phyloP scores from a whole-genome alignment of 129 eudicot species.

The Solidago caesia region DNA sequence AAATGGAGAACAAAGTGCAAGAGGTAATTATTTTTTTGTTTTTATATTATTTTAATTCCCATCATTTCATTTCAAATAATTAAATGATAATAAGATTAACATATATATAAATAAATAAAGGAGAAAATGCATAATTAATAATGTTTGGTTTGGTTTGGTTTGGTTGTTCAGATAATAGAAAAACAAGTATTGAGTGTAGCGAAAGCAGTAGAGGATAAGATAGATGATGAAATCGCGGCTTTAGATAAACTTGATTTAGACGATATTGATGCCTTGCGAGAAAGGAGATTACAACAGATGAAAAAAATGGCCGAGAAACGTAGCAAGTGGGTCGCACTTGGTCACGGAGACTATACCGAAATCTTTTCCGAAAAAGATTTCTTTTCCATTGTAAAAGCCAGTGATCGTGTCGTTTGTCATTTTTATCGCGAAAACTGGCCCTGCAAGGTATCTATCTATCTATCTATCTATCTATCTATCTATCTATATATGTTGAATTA shows the following conservation, averaged over 20 bases:
- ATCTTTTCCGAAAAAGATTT: conserved; percentile 83
- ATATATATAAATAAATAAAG: too few species aligned
- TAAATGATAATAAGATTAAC: background rate
- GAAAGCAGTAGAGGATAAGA: conserved; percentile 86
- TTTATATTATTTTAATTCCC: background rate
- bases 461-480: too few species aligned
- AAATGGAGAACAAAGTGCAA: conserved; percentile 68
- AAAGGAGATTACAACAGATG: conserved; percentile 88
- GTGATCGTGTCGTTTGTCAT: conserved; percentile 97
- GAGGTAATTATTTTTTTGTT: conserved; percentile 40
- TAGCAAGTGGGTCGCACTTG: conserved; percentile 76
- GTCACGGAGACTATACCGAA: conserved; percentile 90
- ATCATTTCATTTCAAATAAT: background rate
- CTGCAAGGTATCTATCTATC: conserved; percentile 60
- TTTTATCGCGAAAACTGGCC: conserved; percentile 99
- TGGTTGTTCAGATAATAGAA: conserved; percentile 64
- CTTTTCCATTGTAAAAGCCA: conserved; percentile 74
- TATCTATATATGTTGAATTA: too few species aligned
- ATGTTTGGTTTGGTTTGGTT: background rate
- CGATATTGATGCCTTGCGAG: conserved; percentile 80
- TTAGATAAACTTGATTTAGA: conserved; percentile 78
- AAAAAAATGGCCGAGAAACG: conserved; percentile 96
- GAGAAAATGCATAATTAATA: too few species aligned
- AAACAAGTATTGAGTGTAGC: conserved; percentile 82
- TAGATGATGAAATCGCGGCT: conserved; percentile 89